A percentile compares a stretch with the other conserved stretches of the same genome.
Evolutionary conservation across 306 rosid genomes (phyloP).

Genomic region (Erythrophleum fordii): DNA sequence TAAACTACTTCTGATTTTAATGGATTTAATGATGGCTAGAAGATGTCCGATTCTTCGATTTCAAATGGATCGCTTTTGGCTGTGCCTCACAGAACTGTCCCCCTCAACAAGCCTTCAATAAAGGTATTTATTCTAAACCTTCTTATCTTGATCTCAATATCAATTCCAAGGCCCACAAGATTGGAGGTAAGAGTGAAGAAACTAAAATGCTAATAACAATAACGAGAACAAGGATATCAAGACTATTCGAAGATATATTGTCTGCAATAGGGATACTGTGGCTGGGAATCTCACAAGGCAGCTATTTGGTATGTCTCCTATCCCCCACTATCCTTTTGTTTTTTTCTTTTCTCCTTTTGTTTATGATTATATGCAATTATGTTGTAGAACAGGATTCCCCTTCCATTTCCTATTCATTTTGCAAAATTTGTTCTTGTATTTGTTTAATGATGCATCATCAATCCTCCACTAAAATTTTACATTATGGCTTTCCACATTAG

Average conservation of each 20-base stretch:
- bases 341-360: not conserved
- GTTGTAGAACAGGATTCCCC: not conserved
- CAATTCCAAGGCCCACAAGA: conserved; percentile 57
- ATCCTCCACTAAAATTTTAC: conserved; percentile 42
- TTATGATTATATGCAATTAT: not conserved
- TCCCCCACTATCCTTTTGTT: not conserved
- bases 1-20: conserved; percentile 54
- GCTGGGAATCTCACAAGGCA: conserved; percentile 80
- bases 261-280: conserved; percentile 94
- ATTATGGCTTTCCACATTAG: conserved; percentile 52
- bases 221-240: conserved; percentile 54
- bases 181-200: conserved; percentile 50
- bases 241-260: conserved; percentile 82
- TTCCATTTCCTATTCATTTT: not conserved
- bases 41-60: conserved; percentile 35
- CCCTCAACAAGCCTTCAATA: conserved; percentile 61
- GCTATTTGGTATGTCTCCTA: conserved; percentile 67
- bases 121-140: conserved; percentile 75
- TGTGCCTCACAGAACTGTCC: conserved; percentile 43
- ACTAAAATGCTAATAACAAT: conserved; percentile 56
- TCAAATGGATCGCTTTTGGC: conserved; percentile 35
- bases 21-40: conserved; percentile 50
- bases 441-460: conserved; percentile 29
- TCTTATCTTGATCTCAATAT: conserved; percentile 34
- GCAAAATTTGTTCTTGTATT: conserved; percentile 31